Conservation (phyloP, 1,139 yeast species). For the Debaryomyces udenii region DNA sequence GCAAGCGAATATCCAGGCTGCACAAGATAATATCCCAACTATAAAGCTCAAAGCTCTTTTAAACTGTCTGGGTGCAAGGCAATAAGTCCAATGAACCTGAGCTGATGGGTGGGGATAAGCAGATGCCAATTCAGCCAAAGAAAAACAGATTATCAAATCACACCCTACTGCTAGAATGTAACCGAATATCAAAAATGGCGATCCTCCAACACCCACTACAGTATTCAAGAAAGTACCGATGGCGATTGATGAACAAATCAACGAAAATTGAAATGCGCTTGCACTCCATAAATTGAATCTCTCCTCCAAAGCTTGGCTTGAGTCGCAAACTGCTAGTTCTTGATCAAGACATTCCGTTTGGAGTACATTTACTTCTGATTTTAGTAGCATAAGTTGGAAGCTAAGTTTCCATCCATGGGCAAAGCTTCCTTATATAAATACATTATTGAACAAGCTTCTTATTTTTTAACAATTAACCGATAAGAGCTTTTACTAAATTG, state of each 20-base stretch:
- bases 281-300: constrained; percentile 29
- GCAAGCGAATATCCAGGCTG: constrained; percentile 52
- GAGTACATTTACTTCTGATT: constrained; percentile 10
- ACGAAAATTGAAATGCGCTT: constrained; percentile 26
- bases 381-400: neutral
- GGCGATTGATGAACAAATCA: constrained; percentile 30
- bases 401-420: neutral
- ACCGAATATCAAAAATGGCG: constrained; percentile 29
- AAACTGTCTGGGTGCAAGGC: constrained; percentile 23
- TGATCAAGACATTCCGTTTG: constrained; percentile 1
- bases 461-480: neutral
- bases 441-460: neutral
- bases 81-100: constrained; percentile 35
- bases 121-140: constrained; percentile 31
- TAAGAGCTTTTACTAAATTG: too few species aligned
- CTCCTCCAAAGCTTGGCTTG: constrained; percentile 18
- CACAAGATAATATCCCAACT: constrained; percentile 55
- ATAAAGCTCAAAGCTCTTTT: constrained; percentile 35
- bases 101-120: constrained; percentile 35
- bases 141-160: constrained; percentile 26
- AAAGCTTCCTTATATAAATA: neutral
- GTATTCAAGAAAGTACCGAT: constrained; percentile 29
- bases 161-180: constrained; percentile 24
- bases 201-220: constrained; percentile 32
- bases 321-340: neutral